Evolutionary conservation across 257 asterid genomes (phyloP).

Genomic region (Solanum sejunctum): DNA sequence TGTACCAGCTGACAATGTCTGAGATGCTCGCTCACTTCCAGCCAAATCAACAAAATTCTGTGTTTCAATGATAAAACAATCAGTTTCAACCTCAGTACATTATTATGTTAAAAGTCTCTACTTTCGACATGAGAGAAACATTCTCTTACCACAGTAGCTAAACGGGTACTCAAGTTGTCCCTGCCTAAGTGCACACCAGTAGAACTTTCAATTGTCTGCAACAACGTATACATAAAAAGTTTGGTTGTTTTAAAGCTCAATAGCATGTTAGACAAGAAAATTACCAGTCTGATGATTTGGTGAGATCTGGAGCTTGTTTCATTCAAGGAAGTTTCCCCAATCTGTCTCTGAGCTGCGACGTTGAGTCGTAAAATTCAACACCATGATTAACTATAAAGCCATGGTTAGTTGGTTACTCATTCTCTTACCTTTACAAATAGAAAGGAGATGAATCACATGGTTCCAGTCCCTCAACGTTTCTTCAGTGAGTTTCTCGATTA

Average conservation of each 20-base stretch:
- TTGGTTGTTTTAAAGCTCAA: not conserved
- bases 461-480: slow-evolving; percentile 35
- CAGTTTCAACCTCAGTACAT: not conserved
- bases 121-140: not conserved
- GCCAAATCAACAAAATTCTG: slow-evolving; percentile 45
- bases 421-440: slow-evolving; percentile 60
- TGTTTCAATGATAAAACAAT: not conserved
- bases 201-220: slow-evolving; percentile 75
- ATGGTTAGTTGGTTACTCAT: not conserved
- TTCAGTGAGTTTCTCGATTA: slow-evolving; percentile 73
- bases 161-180: slow-evolving; percentile 33
- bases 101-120: not conserved
- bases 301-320: slow-evolving; percentile 94
- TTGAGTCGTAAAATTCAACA: not conserved
- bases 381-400: not conserved
- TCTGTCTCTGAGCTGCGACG: slow-evolving; percentile 74
- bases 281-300: slow-evolving; percentile 79
- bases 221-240: not conserved
- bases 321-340: slow-evolving; percentile 80
- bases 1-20: slow-evolving; percentile 22
- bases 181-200: slow-evolving; percentile 33
- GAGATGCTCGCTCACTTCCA: slow-evolving; percentile 43
- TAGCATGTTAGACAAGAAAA: not conserved
- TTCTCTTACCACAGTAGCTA: slow-evolving; percentile 78
- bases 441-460: slow-evolving; percentile 60